A percentile compares a stretch with the other conserved stretches of the same genome.
Conservation (phyloP, 1,284 basidiomycete species). For the Moniliophthora roreri region DNA sequence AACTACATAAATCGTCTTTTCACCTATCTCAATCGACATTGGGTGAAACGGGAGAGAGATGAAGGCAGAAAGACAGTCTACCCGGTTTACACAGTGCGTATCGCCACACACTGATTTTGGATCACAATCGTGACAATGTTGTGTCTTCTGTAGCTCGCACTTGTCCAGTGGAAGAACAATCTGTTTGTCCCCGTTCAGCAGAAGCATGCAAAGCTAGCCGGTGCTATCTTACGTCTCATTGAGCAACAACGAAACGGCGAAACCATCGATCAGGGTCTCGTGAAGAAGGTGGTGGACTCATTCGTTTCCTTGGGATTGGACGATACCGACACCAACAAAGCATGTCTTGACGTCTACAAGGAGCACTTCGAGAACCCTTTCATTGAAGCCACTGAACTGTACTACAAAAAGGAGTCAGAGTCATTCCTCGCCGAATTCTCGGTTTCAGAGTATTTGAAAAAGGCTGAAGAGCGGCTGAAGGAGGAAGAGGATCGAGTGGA, state of each 20-base stretch:
- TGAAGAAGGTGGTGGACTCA: slow-evolving; percentile 96
- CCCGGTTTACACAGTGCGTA: slow-evolving; percentile 92
- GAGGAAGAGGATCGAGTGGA: slow-evolving; percentile 98
- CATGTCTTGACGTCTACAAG: slow-evolving; percentile 93
- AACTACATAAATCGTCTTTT: slow-evolving; percentile 96
- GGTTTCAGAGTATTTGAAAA: slow-evolving; percentile 96
- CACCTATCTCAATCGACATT: slow-evolving; percentile 97
- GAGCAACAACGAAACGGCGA: slow-evolving; percentile 95
- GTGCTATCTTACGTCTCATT: slow-evolving; percentile 87
- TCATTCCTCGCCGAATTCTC: slow-evolving; percentile 89
- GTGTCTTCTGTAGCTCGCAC: slow-evolving; percentile 68
- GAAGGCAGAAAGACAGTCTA: slow-evolving; percentile 97
- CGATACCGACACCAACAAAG: slow-evolving; percentile 87
- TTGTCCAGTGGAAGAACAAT: slow-evolving; percentile 93
- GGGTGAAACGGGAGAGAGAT: slow-evolving; percentile 98
- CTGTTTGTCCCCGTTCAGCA: slow-evolving; percentile 90
- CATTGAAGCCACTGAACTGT: slow-evolving; percentile 85
- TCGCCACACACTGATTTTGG: not conserved
- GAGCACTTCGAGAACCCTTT: slow-evolving; percentile 91
- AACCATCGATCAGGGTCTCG: slow-evolving; percentile 87
- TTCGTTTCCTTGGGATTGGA: slow-evolving; percentile 97
- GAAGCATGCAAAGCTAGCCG: slow-evolving; percentile 79
- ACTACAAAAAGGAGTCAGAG: slow-evolving; percentile 91
- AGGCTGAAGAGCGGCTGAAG: slow-evolving; percentile 88
- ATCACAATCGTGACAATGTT: slow-evolving; percentile 2